Conservation (phyloP, 2,329 filamentous ascomycete species). For the Xylaria sp. region DNA sequence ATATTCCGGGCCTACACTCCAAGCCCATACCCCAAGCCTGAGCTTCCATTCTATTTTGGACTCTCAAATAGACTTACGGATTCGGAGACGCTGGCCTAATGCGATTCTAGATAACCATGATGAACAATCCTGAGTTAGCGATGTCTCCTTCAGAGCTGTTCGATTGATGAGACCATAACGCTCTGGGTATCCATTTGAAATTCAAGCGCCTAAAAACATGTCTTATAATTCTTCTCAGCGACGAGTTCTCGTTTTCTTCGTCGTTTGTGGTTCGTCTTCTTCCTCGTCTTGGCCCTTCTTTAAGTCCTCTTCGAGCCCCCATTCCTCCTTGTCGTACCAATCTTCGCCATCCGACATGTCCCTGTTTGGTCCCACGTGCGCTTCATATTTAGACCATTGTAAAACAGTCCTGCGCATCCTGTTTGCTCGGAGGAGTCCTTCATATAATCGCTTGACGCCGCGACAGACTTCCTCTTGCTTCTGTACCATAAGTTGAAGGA, state of each 20-base stretch:
- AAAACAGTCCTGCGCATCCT: slow-evolving; percentile 76
- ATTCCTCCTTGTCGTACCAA: slow-evolving; percentile 87
- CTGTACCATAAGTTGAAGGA: slow-evolving; percentile 81
- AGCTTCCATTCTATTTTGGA: neutral
- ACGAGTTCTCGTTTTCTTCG: slow-evolving; percentile 71
- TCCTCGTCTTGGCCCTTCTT: slow-evolving; percentile 87
- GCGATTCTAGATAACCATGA: neutral
- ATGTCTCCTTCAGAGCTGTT: neutral
- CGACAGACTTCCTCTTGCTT: slow-evolving; percentile 88
- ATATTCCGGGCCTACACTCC: no score
- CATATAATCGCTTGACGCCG: slow-evolving; percentile 73
- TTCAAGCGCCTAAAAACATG: slow-evolving; percentile 26
- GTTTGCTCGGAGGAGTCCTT: slow-evolving; percentile 78
- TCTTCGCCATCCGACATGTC: slow-evolving; percentile 91
- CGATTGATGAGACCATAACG: slow-evolving; percentile 14
- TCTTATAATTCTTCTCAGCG: slow-evolving; percentile 49
- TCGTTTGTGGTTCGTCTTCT: slow-evolving; percentile 75
- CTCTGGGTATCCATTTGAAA: slow-evolving; percentile 36
- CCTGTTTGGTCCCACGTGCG: slow-evolving; percentile 71
- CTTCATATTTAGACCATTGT: slow-evolving; percentile 82
- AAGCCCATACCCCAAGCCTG: neutral
- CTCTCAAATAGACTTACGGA: neutral
- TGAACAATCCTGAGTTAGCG: neutral
- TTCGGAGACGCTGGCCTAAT: neutral
- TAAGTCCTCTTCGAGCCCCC: slow-evolving; percentile 77